Evolutionary conservation across 805 yeast genomes (phyloP).

Genomic region (Zygoascus flipseniorum): DNA sequence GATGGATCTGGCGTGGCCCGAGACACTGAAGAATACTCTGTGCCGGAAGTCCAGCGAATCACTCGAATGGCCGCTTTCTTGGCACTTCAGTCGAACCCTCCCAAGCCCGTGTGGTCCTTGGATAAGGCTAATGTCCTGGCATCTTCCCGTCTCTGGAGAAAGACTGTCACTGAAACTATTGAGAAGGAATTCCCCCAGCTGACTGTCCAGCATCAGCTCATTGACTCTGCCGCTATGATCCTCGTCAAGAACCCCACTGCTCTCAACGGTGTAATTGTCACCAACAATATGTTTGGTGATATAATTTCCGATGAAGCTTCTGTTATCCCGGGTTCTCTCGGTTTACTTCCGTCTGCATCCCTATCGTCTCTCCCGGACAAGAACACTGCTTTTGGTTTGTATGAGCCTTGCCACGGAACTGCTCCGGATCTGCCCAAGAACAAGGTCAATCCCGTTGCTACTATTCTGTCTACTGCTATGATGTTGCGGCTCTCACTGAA

Average conservation of each 20-base stretch:
- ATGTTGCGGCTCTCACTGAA: constrained; percentile 89
- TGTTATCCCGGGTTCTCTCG: constrained; percentile 95
- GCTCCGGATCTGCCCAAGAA: constrained; percentile 89
- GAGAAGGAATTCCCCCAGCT: constrained; percentile 85
- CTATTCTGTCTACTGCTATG: constrained; percentile 93
- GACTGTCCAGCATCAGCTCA: constrained; percentile 83
- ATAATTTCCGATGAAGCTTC: constrained; percentile 97
- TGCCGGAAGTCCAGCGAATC: constrained; percentile 87
- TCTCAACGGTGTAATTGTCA: constrained; percentile 85
- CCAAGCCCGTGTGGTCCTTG: constrained; percentile 89
- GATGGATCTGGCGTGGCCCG: constrained; percentile 79
- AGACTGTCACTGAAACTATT: constrained; percentile 79
- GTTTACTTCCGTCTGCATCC: constrained; percentile 92
- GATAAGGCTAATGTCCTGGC: constrained; percentile 98
- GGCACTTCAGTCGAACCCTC: constrained; percentile 90
- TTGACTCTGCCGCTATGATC: constrained; percentile 99
- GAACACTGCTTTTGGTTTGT: constrained; percentile 87
- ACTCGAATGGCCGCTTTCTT: constrained; percentile 97
- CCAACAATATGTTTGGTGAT: constrained; percentile 97
- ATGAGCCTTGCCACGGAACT: constrained; percentile 98
- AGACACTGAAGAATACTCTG: constrained; percentile 90
- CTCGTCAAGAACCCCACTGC: constrained; percentile 84
- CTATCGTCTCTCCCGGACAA: constrained; percentile 95
- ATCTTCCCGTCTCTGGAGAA: constrained; percentile 93
- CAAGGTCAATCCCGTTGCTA: constrained; percentile 92